These are phyloP conservation scores for Corylus heterophylla DNA, from an alignment of 306 rosid genomes.

Conservation along the genomic window DNA sequence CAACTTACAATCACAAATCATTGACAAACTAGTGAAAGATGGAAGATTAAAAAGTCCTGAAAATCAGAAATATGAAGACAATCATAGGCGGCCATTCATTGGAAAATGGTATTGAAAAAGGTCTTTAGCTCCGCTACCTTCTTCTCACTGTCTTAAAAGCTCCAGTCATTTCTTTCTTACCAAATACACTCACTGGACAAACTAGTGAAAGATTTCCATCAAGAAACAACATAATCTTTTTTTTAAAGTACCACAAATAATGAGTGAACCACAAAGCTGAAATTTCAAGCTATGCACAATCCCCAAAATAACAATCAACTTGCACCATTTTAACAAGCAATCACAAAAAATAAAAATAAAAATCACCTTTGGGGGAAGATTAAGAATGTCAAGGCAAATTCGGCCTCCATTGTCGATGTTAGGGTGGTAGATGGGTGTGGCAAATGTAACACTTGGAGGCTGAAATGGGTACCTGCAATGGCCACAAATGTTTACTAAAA, in stretches of 20 bases:
- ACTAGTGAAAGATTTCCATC: not conserved
- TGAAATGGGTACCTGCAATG: constrained; percentile 39
- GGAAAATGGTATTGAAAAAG: no score
- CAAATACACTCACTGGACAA: not conserved
- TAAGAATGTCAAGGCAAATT: constrained; percentile 49
- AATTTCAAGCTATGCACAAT: not conserved
- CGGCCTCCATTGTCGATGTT: constrained; percentile 48
- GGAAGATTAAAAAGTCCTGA: no score
- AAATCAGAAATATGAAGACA: no score
- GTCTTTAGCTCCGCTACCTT: no score
- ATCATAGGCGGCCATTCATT: no score
- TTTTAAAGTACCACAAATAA: not conserved
- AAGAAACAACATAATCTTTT: no score
- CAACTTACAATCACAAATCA: not conserved
- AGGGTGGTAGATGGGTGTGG: constrained; percentile 46
- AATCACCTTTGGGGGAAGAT: constrained; percentile 45
- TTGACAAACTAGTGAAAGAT: not conserved
- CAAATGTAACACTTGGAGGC: constrained; percentile 48
- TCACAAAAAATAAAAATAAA: not conserved
- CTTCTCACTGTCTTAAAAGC: no score
- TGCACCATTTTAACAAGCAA: not conserved
- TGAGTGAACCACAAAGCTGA: not conserved
- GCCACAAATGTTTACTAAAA: not conserved
- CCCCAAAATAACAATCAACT: not conserved
- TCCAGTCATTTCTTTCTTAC: no score